phyloP scores from a whole-genome alignment of 2,329 filamentous ascomycete species.

The Alternaria conjuncta region DNA sequence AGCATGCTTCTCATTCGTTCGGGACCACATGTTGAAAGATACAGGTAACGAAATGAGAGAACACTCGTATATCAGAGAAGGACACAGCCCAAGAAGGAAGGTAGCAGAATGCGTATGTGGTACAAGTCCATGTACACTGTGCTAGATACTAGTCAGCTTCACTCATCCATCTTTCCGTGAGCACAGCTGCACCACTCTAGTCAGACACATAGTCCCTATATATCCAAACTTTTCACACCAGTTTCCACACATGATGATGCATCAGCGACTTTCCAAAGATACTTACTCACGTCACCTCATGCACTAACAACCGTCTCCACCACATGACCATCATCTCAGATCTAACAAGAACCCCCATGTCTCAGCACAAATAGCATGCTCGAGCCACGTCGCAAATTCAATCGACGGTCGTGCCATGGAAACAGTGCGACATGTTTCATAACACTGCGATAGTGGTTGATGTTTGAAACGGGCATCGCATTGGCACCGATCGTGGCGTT shows the following conservation, averaged over 20 bases:
- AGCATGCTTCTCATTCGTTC: neutral
- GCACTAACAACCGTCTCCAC: neutral
- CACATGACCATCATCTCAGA: neutral
- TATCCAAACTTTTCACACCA: neutral
- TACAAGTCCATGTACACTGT: neutral
- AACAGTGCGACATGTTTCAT: conserved; percentile 5
- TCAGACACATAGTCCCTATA: neutral
- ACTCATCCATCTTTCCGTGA: neutral
- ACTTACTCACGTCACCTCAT: neutral
- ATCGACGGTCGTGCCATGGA: neutral
- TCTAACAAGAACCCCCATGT: neutral
- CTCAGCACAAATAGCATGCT: neutral
- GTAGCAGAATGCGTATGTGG: neutral
- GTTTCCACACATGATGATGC: neutral
- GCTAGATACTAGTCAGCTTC: neutral
- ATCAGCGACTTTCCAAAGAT: neutral
- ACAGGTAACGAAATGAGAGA: neutral
- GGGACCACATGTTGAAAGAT: neutral
- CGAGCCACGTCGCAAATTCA: neutral
- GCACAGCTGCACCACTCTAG: neutral
- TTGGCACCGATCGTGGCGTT: neutral
- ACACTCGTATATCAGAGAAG: neutral
- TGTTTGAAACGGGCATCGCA: neutral
- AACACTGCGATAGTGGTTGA: neutral
- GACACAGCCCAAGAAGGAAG: neutral